Conservation (phyloP, 2,329 filamentous ascomycete species). For the Orbilia ellipsospora region DNA sequence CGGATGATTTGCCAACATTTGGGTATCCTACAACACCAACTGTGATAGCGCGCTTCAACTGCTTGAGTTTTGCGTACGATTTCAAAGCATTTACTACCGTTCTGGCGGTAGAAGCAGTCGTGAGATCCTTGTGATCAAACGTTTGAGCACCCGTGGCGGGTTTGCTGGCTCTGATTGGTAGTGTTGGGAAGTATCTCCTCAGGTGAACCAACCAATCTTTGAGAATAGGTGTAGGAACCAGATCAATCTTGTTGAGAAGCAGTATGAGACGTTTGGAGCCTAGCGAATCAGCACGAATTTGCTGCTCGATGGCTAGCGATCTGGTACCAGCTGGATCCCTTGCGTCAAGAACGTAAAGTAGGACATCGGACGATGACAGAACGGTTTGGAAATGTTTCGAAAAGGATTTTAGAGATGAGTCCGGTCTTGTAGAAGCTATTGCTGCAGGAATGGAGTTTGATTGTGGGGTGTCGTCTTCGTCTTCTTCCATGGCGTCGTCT, state of each 20-base stretch:
- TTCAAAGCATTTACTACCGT: conserved; percentile 90
- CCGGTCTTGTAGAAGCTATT: conserved; percentile 62
- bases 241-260: conserved; percentile 94
- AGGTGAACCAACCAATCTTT: conserved; percentile 86
- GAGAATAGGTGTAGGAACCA: conserved; percentile 83
- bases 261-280: conserved; percentile 89
- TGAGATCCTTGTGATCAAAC: conserved; percentile 91
- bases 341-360: conserved; percentile 92
- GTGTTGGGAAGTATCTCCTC: conserved; percentile 87
- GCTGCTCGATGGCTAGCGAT: conserved; percentile 88
- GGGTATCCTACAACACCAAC: conserved; percentile 96
- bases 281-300: conserved; percentile 86
- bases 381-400: conserved; percentile 97
- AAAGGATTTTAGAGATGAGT: conserved; percentile 83
- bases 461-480: conserved; percentile 60
- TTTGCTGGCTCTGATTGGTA: conserved; percentile 85
- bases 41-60: conserved; percentile 87
- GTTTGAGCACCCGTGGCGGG: conserved; percentile 86
- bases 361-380: conserved; percentile 85
- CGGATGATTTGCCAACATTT: conserved; percentile 95
- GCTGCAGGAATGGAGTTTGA: conserved; percentile 36
- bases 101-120: conserved; percentile 84
- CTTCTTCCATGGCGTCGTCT: conserved; percentile 68
- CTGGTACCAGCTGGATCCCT: conserved; percentile 90
- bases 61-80: conserved; percentile 82